Base-by-base conservation (phyloP, 1,284 basidiomycete species). In the Crucibulum parvulum region DNA sequence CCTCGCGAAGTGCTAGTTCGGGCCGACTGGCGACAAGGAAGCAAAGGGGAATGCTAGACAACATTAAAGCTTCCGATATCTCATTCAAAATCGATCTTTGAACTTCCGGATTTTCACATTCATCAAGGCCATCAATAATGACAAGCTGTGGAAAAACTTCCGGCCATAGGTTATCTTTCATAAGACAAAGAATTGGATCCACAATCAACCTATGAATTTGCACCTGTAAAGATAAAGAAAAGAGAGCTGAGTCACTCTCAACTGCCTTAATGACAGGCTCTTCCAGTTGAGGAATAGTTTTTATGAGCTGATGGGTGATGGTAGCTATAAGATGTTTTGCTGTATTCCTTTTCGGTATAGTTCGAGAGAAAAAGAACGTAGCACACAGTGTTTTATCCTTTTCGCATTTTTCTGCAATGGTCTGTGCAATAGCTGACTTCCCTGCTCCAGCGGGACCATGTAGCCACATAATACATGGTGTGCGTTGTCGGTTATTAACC, bases 21-120 rank as follows among this genome's bases (percentile, higher is more conserved):
- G 62, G 56, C 4, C 62, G 56, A 35, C 62, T 63, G 4, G 53
- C 51, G 8, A 63, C 41, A 34, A 63, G 43, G 43, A 63, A 51
- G 13, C 38, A 24, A 8, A 63, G 34, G 6, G 56, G 62, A n/a
- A 60, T n/a, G 13, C 43, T n/a, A n/a, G n/a, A 39, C 18, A 37
- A 24, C 11, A 38, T 39, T 9, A 53, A 8, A 1, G 50, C n/a
- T 8, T n/a, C 18, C 10, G 43, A 37, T 24, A 63, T 38, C 6
- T 47, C 31, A 6, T 37, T 7, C 6, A 63, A 35, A 16, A 63
- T 53, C 4, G 51, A 24, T 11, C 37, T 11, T 43, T 63, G 62
- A n/a, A 36, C 48, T 13, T 53, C 37, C 2, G 15, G 35, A 8
- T 45, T 51, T 11, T 54, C 16, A 37, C 61, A 62, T 56, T 62